Evolutionary conservation across 1,284 basidiomycete species (phyloP), one percentile per base, ranked within the genome.

Genomic region (Cutaneotrichosporon cyanovorans): DNA sequence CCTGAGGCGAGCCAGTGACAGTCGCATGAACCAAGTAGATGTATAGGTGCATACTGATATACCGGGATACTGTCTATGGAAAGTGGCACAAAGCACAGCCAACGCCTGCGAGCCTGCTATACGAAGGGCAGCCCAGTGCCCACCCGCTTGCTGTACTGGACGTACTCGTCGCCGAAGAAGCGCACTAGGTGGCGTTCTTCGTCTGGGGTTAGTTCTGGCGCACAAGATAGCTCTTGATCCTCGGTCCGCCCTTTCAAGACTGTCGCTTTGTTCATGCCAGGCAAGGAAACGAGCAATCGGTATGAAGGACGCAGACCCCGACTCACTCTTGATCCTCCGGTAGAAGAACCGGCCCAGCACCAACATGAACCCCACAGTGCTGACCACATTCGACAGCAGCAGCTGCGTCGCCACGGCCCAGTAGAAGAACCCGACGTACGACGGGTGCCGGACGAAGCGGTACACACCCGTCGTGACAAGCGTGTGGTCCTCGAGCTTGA

Each of bases 401-500:
- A 98, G 69, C 65, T 98, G 92, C 0, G 92, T 96, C 1, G 89
- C 89, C 25, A 98, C 61, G 0, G 91, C 92, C 93, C 93, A 98
- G 70, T 93, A 97, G 72, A 87, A 95, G 76, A 98, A 99, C 3
- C 93, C 95, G 0, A 87, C 80, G 61, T 99, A 99, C 0, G 91
- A 95, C 9, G 95, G 95, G 68, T 99, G 95, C 5, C 95, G 82
- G 49, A 83, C 85, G 78, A 81, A 88, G 20, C 88, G 9, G 58
- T 95, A 95, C 45, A 96, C 77, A 15, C 91, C 91, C 51, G 81
- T 76, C 1, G 85, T 90, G 20, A 96, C 87, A 7, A 96, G 77
- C n/a, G 69, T 71, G 70, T 96, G 91, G 16, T 76, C 75, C 16
- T 80, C 75, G 31, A 79, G 76, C 66, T 91, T 95, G 30, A 75